Evolutionary conservation across 495 filamentous ascomycete genomes (phyloP).

Genomic region (Platismatia glauca): DNA sequence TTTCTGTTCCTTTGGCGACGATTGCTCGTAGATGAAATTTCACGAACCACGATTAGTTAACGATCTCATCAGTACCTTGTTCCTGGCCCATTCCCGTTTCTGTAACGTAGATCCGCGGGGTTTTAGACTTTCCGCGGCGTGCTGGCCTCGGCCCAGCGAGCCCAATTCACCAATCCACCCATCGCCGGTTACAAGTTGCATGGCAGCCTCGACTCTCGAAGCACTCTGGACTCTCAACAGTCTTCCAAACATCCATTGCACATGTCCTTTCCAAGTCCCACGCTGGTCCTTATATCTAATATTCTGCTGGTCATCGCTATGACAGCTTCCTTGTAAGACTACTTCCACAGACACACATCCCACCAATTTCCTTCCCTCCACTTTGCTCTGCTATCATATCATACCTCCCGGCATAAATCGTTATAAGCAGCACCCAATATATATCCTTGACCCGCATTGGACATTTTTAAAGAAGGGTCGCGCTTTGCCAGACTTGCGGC

Average conservation of each 20-base stretch:
- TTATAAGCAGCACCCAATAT: background rate
- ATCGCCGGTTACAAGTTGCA: background rate
- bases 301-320: background rate
- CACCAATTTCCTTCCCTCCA: background rate
- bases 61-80: background rate
- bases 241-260: background rate
- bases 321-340: background rate
- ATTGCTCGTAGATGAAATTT: background rate
- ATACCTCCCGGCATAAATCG: background rate
- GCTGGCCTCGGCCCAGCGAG: no score
- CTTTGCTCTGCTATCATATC: background rate
- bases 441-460: background rate
- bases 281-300: background rate
- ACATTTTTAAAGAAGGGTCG: background rate
- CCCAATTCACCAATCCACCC: background rate
- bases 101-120: background rate
- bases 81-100: background rate
- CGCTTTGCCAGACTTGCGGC: background rate
- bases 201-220: background rate
- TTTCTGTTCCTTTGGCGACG: background rate
- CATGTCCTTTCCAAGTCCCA: background rate
- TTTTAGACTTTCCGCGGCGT: background rate
- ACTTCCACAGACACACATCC: background rate
- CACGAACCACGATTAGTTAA: no score
- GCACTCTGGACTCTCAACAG: background rate